Conservation (phyloP, 2,329 filamentous ascomycete genomes). For the Penicillium sp. region DNA sequence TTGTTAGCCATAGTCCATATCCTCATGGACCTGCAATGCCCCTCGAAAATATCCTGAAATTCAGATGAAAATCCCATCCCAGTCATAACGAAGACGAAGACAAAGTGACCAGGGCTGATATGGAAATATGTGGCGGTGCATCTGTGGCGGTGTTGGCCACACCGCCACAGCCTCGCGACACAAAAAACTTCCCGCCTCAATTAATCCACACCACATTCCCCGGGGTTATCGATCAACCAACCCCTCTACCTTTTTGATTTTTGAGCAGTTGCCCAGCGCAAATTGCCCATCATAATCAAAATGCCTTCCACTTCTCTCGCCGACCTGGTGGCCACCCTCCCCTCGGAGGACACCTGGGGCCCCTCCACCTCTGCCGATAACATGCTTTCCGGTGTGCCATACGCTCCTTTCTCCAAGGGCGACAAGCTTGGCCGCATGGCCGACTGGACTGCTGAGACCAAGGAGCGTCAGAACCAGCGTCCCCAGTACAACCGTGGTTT, state of each 20-base stretch:
- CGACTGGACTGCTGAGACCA: constrained; percentile 92
- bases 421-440: constrained; percentile 99
- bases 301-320: constrained; percentile 59
- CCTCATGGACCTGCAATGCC: background rate
- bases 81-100: background rate
- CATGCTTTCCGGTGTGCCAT: constrained; percentile 90
- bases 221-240: constrained; percentile 15
- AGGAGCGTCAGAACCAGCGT: constrained; percentile 69
- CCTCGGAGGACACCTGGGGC: constrained; percentile 81
- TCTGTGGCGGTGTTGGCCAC: constrained; percentile 8
- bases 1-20: background rate
- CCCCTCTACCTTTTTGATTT: constrained; percentile 18
- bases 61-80: background rate
- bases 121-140: constrained; percentile 16
- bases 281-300: constrained; percentile 18
- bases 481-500: constrained; percentile 91
- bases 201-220: constrained; percentile 27
- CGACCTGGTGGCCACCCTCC: constrained; percentile 69
- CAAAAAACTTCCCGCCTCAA: constrained; percentile 29
- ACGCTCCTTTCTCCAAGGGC: constrained; percentile 96
- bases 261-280: constrained; percentile 13
- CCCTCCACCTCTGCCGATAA: constrained; percentile 79
- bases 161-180: constrained; percentile 30
- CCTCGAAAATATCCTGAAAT: background rate
- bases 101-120: background rate